These are phyloP conservation scores for Eleusine coracana DNA, from an alignment of 176 grass and related monocot genomes.

Conservation along the genomic window DNA sequence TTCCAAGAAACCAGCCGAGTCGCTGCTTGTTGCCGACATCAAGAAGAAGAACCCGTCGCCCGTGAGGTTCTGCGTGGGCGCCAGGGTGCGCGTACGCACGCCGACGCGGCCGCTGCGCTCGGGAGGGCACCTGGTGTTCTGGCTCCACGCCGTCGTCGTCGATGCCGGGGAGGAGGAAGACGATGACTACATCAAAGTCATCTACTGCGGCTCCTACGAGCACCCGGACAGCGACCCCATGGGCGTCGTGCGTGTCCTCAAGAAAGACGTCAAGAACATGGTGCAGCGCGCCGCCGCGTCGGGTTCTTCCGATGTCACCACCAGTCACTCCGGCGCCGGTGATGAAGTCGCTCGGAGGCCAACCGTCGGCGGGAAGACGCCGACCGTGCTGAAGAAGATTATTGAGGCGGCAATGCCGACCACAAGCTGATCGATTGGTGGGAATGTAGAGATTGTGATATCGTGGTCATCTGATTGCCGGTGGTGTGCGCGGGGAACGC, in stretches of 20 bases:
- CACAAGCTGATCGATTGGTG: no score
- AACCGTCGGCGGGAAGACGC: no score
- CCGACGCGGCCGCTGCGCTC: no score
- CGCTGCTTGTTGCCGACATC: no score
- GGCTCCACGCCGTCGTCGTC: conserved; percentile 10
- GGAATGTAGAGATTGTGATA: no score
- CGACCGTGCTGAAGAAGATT: no score
- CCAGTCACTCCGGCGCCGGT: background rate
- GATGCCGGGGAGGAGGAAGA: background rate
- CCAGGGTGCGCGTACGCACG: no score
- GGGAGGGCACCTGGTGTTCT: conserved; percentile 3
- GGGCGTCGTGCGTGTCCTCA: conserved; percentile 8
- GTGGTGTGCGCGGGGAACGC: no score
- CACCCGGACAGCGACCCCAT: background rate
- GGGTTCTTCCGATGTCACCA: background rate
- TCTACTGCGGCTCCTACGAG: background rate
- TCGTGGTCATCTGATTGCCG: no score
- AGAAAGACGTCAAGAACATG: background rate
- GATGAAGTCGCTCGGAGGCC: no score
- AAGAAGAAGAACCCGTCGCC: no score
- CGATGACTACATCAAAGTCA: background rate
- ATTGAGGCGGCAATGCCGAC: background rate
- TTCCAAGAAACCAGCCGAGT: background rate
- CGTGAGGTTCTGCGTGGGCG: no score
- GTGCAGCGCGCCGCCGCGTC: background rate